Evolutionary conservation across 805 yeast species (phyloP).

Genomic region (Suhomyces faveliae): DNA sequence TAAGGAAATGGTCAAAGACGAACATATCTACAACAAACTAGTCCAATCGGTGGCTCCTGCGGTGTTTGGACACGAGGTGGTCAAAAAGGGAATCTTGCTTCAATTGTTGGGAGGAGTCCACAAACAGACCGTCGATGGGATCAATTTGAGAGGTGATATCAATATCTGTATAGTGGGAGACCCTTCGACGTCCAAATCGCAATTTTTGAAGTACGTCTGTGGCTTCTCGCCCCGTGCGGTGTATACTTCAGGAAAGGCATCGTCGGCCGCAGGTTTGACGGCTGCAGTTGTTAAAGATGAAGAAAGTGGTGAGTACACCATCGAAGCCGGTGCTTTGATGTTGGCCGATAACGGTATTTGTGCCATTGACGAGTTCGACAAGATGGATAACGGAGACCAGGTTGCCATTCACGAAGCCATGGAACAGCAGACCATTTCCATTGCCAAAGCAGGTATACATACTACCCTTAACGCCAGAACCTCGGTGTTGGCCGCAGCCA

Average conservation of each 20-base stretch:
- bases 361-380: conserved; percentile 97
- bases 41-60: conserved; percentile 93
- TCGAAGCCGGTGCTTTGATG: conserved; percentile 98
- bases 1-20: conserved; percentile 87
- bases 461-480: conserved; percentile 97
- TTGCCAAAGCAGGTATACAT: conserved; percentile 98
- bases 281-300: conserved; percentile 98
- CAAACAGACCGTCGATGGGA: conserved; percentile 89
- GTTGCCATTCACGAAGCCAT: conserved; percentile 99
- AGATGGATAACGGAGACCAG: conserved; percentile 93
- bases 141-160: conserved; percentile 92
- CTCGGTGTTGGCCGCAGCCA: conserved; percentile 97
- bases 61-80: conserved; percentile 91
- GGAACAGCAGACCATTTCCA: conserved; percentile 99
- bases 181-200: conserved; percentile 96
- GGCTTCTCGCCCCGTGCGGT: conserved; percentile 91
- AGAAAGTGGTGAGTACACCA: conserved; percentile 94
- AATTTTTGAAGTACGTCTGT: conserved; percentile 89
- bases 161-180: conserved; percentile 96
- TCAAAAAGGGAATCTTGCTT: conserved; percentile 85
- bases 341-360: conserved; percentile 97
- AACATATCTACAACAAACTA: conserved; percentile 76
- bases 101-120: conserved; percentile 96
- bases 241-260: conserved; percentile 97
- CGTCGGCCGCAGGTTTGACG: conserved; percentile 97